Evolutionary conservation across 768 basidiomycete species (phyloP), one percentile per base, ranked within the genome.

Genomic region (Leccinum rimulosum): DNA sequence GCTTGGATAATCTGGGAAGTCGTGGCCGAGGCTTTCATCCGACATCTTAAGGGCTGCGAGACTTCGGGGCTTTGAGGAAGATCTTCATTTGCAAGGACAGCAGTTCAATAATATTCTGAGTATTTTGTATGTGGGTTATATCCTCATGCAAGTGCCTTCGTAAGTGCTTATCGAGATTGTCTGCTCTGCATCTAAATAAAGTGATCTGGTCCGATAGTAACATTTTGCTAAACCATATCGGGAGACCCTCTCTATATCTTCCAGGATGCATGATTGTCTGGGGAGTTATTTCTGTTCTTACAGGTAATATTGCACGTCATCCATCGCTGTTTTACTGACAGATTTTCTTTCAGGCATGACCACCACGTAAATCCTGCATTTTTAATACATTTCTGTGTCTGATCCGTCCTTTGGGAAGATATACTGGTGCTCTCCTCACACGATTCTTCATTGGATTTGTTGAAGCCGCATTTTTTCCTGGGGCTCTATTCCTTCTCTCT

Each of bases 131-230:
- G 77, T 87, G 33, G 88, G 87, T 15, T 91, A 91, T 67, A 87
- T 87, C 58, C 71, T 89, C 40, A 89, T 90, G 88, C 89, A 91
- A 69, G 80, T 91, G 55, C 89, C 89, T 35, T 88, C 85, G 85
- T 87, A 64, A 67, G 85, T 74, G 4, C 11, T 4, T 48, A 48
- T 25, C 66, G 30, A 22, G 43, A 33, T 51, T 9, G 25, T 52
- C 27, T 49, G 17, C 43, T 27, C 33, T 55, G 12, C 40, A 28
- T 27, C 19, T 31, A 1, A n/a, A 52, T 25, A 40, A 50, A 6
- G 50, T 53, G 17, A 30, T 22, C 19, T 31, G 8, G n/a, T 17
- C 51, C 17, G 49, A 25, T 63, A 91, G 89, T 17, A 90, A 89
- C 62, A 86, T 89, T 79, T 82, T 88, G 59, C 70, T 90, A 48